Percentiles rank a stretch among this genome's conserved stretches.
Conservation (phyloP, 2,329 filamentous ascomycete genomes). For the Pseudogymnoascus sp. region DNA sequence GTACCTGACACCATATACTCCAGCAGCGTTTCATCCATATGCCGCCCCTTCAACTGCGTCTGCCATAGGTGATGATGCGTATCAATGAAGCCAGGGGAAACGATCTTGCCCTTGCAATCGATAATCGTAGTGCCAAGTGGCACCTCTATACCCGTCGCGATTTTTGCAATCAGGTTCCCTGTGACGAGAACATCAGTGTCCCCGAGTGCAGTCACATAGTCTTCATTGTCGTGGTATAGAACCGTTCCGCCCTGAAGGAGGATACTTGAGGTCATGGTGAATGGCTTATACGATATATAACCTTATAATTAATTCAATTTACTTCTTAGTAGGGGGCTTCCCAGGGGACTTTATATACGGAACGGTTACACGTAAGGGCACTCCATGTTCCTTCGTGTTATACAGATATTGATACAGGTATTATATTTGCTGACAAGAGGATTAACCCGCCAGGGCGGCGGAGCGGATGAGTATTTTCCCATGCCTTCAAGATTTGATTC, state of each 20-base stretch:
- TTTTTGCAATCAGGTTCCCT: conserved; percentile 30
- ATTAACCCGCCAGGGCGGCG: neutral
- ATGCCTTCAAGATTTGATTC: neutral
- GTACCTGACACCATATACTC: conserved; percentile 37
- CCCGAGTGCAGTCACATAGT: conserved; percentile 28
- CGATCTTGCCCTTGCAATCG: conserved; percentile 32
- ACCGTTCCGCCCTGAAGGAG: conserved; percentile 32
- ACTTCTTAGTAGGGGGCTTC: neutral
- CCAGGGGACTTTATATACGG: neutral
- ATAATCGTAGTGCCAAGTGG: conserved; percentile 25
- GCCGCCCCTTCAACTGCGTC: conserved; percentile 33
- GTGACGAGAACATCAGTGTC: conserved; percentile 24
- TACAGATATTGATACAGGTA: neutral
- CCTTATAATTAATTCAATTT: neutral
- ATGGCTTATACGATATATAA: neutral
- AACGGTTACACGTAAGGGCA: neutral
- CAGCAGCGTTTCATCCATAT: conserved; percentile 35
- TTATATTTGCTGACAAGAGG: neutral
- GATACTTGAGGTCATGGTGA: conserved; percentile 14
- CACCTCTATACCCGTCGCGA: conserved; percentile 24
- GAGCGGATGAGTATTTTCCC: neutral
- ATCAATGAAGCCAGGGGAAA: conserved; percentile 34
- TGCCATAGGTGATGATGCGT: conserved; percentile 30
- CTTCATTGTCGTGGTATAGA: conserved; percentile 30
- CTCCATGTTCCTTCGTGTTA: neutral